phyloP scores from a whole-genome alignment of 2,329 filamentous ascomycete species.

The Colletotrichum karsti region DNA sequence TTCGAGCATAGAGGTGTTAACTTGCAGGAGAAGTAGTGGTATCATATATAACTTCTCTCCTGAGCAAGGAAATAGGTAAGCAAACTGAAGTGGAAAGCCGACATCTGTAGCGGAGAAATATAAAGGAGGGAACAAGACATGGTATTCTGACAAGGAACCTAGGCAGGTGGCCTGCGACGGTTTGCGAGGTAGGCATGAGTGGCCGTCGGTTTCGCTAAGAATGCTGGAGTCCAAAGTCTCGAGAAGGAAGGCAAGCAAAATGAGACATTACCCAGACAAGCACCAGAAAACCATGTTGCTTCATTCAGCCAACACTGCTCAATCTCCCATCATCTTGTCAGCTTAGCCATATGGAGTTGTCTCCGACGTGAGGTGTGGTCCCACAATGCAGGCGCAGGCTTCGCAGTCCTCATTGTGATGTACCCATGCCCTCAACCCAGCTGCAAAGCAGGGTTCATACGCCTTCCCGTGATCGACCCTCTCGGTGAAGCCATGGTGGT shows the following conservation, averaged over 20 bases:
- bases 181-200: no score
- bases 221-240: not conserved
- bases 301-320: not conserved
- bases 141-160: no score
- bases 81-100: not conserved
- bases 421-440: not conserved
- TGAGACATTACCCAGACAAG: not conserved
- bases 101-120: not conserved
- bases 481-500: not conserved
- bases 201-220: not conserved
- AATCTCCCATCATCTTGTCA: not conserved
- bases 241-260: not conserved
- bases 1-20: not conserved
- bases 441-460: not conserved
- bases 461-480: not conserved
- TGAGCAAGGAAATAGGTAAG: no score
- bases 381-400: not conserved
- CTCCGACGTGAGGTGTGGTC: not conserved
- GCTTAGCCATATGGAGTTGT: not conserved
- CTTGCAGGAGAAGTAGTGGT: not conserved
- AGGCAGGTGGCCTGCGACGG: no score
- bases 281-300: not conserved
- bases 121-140: not conserved
- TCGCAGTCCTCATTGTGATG: not conserved
- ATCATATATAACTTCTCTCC: not conserved